Base-by-base conservation (phyloP, 257 asterid genomes). In the Apocynum venetum region DNA sequence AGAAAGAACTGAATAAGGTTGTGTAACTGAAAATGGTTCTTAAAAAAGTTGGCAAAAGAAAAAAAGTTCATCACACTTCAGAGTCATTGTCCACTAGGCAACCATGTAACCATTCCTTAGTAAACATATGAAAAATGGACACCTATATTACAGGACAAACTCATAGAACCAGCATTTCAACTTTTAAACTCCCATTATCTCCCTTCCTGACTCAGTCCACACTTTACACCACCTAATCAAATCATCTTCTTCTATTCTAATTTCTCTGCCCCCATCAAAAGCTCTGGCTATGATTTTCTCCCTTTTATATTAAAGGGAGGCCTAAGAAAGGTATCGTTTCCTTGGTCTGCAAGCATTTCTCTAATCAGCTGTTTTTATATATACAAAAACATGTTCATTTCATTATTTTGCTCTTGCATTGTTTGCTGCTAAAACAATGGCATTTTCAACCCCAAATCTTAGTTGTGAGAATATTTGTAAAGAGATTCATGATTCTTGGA, bases 401-500 rank as follows among this genome's bases (percentile, higher is more conserved):
- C 19, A 19, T 73, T 20, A 4, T 52, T 56, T 40, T 8, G 25
- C 79, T n/a, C 47, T 59, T 41, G 71, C 73, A 77, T 51, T 52
- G 75, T 68, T 80, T 66, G 78, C 73, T 48, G 52, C 71, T 40
- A 65, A 59, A 41, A 13, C 77, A 15, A 86, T 81, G 84, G 53
- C 83, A 63, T n/a, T 82, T 55, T 70, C 87, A 75, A 81, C 68
- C 68, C 2, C 68, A 61, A 61, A 35, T 38, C 82, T 72, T 19
- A 73, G 49, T 53, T 56, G 74, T 48, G 89, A 88, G 56, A 85
- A 75, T 67, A 67, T 83, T 70, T 91, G 94, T 84, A 75, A 68
- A 60, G 82, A 87, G 40, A 82, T 90, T 71, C 90, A 86, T 64
- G 81, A 79, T 68, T 87, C 84, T 75, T 46, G 67, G 44, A 65